A percentile compares a stretch with the other conserved stretches of the same genome.
Evolutionary conservation across 768 basidiomycete species (phyloP).

Genomic region (Hydnum rufescens): DNA sequence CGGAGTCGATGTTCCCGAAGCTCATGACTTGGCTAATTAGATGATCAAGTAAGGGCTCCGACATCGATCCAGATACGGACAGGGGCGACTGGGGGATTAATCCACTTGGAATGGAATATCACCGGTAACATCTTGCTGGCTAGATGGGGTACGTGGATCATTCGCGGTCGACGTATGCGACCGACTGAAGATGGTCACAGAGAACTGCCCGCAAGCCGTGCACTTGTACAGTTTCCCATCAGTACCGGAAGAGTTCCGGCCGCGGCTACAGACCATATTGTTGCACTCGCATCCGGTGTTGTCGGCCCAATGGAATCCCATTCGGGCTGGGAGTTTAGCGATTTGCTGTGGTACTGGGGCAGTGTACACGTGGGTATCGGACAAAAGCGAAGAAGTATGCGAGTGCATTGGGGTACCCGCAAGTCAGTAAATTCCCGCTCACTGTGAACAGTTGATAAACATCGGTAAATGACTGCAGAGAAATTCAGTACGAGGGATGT

Average conservation of each 20-base stretch:
- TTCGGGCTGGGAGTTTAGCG: conserved; percentile 49
- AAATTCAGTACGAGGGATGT: conserved; percentile 52
- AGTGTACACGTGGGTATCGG: conserved; percentile 39
- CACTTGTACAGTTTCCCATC: conserved; percentile 59
- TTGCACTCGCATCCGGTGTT: conserved; percentile 42
- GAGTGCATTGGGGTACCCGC: conserved; percentile 81
- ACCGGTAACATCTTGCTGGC: conserved; percentile 53
- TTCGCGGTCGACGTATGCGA: not conserved
- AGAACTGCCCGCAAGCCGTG: conserved; percentile 39
- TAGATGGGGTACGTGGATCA: conserved; percentile 40
- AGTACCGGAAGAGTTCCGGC: conserved; percentile 34
- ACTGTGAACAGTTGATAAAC: not conserved
- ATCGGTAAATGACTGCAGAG: conserved; percentile 21
- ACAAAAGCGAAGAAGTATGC: conserved; percentile 43
- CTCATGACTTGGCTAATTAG: conserved; percentile 19
- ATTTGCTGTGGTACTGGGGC: conserved; percentile 48
- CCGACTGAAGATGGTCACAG: conserved; percentile 21
- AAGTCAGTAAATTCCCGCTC: conserved; percentile 29
- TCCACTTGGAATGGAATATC: conserved; percentile 66
- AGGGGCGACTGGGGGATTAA: conserved; percentile 44
- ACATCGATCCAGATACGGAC: conserved; percentile 31
- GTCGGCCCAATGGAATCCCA: conserved; percentile 65
- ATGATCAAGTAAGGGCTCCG: conserved; percentile 41
- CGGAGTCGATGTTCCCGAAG: not conserved
- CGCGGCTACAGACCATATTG: conserved; percentile 44